Evolutionary conservation across 768 basidiomycete genomes (phyloP).

Genomic region (Amanita rubescens): DNA sequence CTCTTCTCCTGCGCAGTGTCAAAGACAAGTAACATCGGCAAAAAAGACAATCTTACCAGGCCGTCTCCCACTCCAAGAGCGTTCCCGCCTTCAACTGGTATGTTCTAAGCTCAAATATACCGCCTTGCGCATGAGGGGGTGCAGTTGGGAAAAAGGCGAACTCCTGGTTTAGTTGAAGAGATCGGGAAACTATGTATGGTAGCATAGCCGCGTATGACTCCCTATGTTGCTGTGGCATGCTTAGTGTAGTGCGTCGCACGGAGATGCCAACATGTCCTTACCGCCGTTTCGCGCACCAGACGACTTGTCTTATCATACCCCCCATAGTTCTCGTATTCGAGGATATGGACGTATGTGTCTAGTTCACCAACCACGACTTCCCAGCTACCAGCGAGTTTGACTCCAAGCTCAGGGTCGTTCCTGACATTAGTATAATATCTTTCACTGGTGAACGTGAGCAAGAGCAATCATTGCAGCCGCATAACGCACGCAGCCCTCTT

Average conservation of each 20-base stretch:
- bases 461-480: neutral
- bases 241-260: neutral
- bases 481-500: slow-evolving; percentile 74
- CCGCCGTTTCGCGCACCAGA: slow-evolving; percentile 60
- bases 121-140: slow-evolving; percentile 80
- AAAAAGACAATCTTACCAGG: slow-evolving; percentile 52
- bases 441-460: slow-evolving; percentile 42
- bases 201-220: slow-evolving; percentile 67
- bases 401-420: slow-evolving; percentile 61
- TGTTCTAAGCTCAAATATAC: slow-evolving; percentile 87
- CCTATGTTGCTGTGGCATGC: slow-evolving; percentile 39
- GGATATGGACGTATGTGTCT: slow-evolving; percentile 73
- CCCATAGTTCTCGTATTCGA: slow-evolving; percentile 91
- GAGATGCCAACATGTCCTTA: slow-evolving; percentile 25
- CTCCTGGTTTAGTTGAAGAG: slow-evolving; percentile 80
- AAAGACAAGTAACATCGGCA: neutral
- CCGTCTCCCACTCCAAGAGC: slow-evolving; percentile 89
- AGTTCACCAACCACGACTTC: slow-evolving; percentile 86
- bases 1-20: slow-evolving; percentile 61
- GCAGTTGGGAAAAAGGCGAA: slow-evolving; percentile 94
- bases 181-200: slow-evolving; percentile 66
- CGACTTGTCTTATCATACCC: slow-evolving; percentile 76
- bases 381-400: slow-evolving; percentile 93
- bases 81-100: slow-evolving; percentile 88
- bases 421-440: slow-evolving; percentile 78